Evolutionary conservation across 306 rosid genomes (phyloP).

Genomic region (Malus fusca): DNA sequence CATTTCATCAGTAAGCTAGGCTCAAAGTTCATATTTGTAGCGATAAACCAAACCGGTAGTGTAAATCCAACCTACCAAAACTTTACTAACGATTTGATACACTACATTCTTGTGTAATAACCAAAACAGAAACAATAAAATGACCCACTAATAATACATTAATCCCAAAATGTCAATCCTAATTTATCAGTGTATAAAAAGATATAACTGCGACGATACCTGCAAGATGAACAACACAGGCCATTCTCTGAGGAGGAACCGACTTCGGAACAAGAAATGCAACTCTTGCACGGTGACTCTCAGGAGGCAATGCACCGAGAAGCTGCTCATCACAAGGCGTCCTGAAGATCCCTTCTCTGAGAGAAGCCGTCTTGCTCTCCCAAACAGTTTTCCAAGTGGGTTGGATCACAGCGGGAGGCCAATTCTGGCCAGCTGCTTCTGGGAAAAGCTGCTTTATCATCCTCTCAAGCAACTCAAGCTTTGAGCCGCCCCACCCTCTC

Average conservation of each 20-base stretch:
- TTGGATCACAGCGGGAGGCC: slow-evolving; percentile 60
- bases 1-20: too few relatives aligned
- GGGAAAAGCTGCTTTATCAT: slow-evolving; percentile 76
- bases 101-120: background rate
- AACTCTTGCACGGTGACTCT: slow-evolving; percentile 83
- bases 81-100: background rate
- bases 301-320: slow-evolving; percentile 83
- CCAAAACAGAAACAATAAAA: background rate
- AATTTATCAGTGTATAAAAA: background rate
- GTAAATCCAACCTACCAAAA: background rate
- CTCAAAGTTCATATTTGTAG: background rate
- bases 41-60: background rate
- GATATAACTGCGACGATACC: slow-evolving; percentile 29
- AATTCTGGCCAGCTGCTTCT: slow-evolving; percentile 45
- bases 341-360: slow-evolving; percentile 81
- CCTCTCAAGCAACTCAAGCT: slow-evolving; percentile 73
- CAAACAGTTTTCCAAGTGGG: slow-evolving; percentile 82
- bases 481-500: slow-evolving; percentile 87
- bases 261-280: slow-evolving; percentile 71
- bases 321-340: slow-evolving; percentile 84
- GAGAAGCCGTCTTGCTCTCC: slow-evolving; percentile 63
- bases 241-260: slow-evolving; percentile 61
- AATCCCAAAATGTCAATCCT: background rate
- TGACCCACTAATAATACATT: background rate
- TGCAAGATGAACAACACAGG: slow-evolving; percentile 95